Conservation (phyloP, 2,329 filamentous ascomycete species). For the Apiospora arundinis region DNA sequence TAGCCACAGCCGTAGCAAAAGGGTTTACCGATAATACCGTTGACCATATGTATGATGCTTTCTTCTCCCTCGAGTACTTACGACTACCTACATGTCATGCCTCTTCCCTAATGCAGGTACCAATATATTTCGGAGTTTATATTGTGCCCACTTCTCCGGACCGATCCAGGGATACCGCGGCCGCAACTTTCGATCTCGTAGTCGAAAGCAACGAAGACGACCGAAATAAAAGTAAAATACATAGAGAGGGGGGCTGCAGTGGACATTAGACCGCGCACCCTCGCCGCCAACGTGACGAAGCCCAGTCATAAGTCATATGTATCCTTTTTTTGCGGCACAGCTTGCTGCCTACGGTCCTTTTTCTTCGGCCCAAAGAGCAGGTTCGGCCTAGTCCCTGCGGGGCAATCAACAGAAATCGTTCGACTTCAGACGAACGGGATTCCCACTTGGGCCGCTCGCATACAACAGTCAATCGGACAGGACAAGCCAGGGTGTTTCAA, state of each 20-base stretch:
- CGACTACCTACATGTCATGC: not conserved
- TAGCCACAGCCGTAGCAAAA: not conserved
- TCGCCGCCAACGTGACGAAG: not conserved
- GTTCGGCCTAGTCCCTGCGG: constrained; percentile 6
- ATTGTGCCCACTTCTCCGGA: not conserved
- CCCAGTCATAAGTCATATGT: too few species aligned
- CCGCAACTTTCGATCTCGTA: not conserved
- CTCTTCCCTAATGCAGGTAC: not conserved
- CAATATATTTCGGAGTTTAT: not conserved
- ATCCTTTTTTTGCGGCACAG: not conserved
- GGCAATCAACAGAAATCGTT: not conserved
- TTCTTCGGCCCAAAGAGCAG: not conserved
- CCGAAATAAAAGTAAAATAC: not conserved
- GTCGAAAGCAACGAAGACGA: not conserved
- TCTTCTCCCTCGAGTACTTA: not conserved
- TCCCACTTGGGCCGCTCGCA: not conserved
- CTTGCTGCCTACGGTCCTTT: not conserved
- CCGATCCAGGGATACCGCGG: not conserved
- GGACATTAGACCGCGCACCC: not conserved
- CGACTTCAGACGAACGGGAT: not conserved
- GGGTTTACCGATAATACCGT: not conserved
- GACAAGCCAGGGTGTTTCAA: not conserved
- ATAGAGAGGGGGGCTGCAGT: not conserved
- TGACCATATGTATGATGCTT: not conserved
- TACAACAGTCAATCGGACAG: not conserved